phyloP scores from a whole-genome alignment of 2,329 filamentous ascomycete genomes.

The Leptodontidium sp. region DNA sequence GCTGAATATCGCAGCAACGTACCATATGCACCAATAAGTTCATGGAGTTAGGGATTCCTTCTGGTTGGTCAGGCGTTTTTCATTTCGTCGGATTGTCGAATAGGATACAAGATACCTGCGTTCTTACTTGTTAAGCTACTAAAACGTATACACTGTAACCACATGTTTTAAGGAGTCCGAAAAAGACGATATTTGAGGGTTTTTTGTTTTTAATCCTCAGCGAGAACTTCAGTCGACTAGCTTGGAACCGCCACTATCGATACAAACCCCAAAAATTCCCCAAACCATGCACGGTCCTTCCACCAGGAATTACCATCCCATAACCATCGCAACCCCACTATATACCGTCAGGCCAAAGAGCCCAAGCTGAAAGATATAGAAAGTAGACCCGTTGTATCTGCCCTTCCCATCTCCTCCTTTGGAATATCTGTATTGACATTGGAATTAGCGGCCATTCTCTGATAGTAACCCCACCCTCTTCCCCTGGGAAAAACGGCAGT shows the following conservation, averaged over 20 bases:
- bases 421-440: constrained; percentile 53
- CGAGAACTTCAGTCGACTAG: no score
- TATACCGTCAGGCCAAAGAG: constrained; percentile 41
- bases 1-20: constrained; percentile 1
- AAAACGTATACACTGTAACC: no score
- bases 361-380: constrained; percentile 39
- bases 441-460: constrained; percentile 48
- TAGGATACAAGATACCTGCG: no score
- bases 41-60: not conserved
- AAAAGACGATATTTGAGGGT: no score
- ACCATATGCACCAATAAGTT: no score
- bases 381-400: constrained; percentile 39
- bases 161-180: no score
- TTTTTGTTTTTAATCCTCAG: no score
- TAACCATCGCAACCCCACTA: constrained; percentile 38
- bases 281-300: not conserved
- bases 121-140: no score
- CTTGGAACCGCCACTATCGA: no score
- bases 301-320: constrained; percentile 35
- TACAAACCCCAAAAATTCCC: not conserved
- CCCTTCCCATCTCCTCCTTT: constrained; percentile 39
- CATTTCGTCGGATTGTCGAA: no score
- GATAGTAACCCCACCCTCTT: not conserved
- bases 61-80: not conserved
- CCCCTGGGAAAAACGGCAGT: not conserved